Conservation (phyloP, 2,329 filamentous ascomycete genomes). For the Colletotrichum caudatum region DNA sequence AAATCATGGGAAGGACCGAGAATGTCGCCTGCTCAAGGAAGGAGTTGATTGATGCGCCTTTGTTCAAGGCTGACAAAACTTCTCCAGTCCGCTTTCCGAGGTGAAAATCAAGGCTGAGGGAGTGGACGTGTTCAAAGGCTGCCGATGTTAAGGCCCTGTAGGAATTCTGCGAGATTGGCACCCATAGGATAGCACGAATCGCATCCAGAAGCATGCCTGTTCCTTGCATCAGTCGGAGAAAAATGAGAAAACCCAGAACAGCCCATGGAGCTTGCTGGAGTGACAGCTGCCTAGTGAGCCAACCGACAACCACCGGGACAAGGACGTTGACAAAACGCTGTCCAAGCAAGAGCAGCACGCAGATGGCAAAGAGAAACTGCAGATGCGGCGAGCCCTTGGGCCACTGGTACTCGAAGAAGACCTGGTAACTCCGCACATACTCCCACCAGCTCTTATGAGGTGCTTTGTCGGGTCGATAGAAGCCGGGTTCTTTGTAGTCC, state of each 20-base stretch:
- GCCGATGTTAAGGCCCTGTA: slow-evolving; percentile 95
- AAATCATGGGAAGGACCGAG: slow-evolving; percentile 92
- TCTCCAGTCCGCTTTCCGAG: slow-evolving; percentile 97
- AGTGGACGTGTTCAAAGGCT: slow-evolving; percentile 97
- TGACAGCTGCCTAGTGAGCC: slow-evolving; percentile 79
- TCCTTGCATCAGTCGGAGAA: slow-evolving; percentile 86
- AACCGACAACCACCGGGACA: slow-evolving; percentile 84
- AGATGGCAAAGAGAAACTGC: slow-evolving; percentile 83
- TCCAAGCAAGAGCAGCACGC: slow-evolving; percentile 81
- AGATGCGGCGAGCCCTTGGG: slow-evolving; percentile 81
- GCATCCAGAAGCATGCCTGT: slow-evolving; percentile 89
- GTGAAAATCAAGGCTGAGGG: slow-evolving; percentile 95
- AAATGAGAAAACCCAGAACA: slow-evolving; percentile 75
- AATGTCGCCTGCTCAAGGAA: slow-evolving; percentile 98
- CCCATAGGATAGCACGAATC: slow-evolving; percentile 87
- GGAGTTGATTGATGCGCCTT: slow-evolving; percentile 94
- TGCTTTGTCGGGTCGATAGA: slow-evolving; percentile 88
- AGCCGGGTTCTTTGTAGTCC: slow-evolving; percentile 76
- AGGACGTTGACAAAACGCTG: slow-evolving; percentile 89
- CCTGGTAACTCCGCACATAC: slow-evolving; percentile 89
- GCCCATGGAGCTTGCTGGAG: slow-evolving; percentile 72
- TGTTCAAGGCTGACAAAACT: slow-evolving; percentile 93
- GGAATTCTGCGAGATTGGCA: slow-evolving; percentile 96
- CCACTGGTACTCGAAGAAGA: slow-evolving; percentile 98
- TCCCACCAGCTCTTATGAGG: slow-evolving; percentile 96